Percentiles rank a stretch among this genome's conserved stretches.
Evolutionary conservation across 495 filamentous ascomycete genomes (phyloP).

Genomic region (Usnea hakonensis): DNA sequence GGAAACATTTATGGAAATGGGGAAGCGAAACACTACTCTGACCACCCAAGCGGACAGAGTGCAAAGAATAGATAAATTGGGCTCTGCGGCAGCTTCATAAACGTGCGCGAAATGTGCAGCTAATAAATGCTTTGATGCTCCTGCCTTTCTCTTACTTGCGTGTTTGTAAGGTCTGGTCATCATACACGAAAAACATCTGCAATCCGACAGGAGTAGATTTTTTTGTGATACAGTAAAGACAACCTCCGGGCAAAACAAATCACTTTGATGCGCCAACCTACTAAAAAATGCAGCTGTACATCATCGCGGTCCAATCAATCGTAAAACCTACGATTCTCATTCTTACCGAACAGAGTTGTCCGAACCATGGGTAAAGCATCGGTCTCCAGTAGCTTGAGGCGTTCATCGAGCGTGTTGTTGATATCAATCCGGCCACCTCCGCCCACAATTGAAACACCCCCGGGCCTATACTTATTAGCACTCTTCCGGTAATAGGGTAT

Average conservation of each 20-base stretch:
- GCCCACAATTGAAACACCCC: slow-evolving; percentile 73
- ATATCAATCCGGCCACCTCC: slow-evolving; percentile 92
- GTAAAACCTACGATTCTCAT: slow-evolving; percentile 86
- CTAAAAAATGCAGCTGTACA: neutral
- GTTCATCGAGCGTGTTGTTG: slow-evolving; percentile 94
- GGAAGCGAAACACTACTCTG: neutral
- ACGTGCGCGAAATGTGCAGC: neutral
- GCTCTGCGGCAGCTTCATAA: neutral
- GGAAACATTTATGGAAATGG: slow-evolving; percentile 10
- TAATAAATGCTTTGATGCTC: neutral
- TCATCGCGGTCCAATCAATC: slow-evolving; percentile 49
- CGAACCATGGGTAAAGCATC: slow-evolving; percentile 80
- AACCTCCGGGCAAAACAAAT: neutral
- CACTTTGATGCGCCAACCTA: neutral
- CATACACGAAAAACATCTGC: neutral
- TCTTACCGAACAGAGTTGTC: slow-evolving; percentile 80
- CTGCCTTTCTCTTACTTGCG: neutral
- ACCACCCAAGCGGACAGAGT: neutral
- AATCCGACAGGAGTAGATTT: neutral
- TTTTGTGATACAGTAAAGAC: neutral
- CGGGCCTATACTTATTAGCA: slow-evolving; percentile 52
- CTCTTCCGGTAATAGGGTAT: slow-evolving; percentile 7
- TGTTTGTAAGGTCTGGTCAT: slow-evolving; percentile 2
- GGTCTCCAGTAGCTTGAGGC: slow-evolving; percentile 73
- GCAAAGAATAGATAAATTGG: neutral